Percentiles rank a stretch among this genome's conserved stretches.
Evolutionary conservation across 2,329 filamentous ascomycete genomes (phyloP).

Genomic region (Pseudocercospora vitis): DNA sequence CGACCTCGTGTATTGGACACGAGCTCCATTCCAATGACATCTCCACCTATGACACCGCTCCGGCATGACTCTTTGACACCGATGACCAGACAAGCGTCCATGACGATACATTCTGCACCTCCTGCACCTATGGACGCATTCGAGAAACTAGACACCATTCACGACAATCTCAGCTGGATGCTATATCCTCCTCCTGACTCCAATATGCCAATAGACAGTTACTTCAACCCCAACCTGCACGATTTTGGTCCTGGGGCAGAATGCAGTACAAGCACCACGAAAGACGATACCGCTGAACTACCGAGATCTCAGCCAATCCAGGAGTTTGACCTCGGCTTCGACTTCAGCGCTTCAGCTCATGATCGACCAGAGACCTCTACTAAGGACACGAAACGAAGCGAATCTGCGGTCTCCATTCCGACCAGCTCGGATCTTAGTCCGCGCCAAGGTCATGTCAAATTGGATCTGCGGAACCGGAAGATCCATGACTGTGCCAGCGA

Average conservation of each 20-base stretch:
- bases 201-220: background rate
- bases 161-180: slow-evolving; percentile 5
- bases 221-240: background rate
- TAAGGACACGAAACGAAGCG: background rate
- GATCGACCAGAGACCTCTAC: background rate
- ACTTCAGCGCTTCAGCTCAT: background rate
- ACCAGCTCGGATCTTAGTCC: background rate
- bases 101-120: background rate
- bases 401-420: background rate
- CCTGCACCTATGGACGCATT: background rate
- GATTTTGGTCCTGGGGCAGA: background rate
- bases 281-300: background rate
- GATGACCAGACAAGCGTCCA: background rate
- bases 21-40: background rate
- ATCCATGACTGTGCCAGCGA: slow-evolving; percentile 7
- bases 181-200: background rate
- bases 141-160: background rate
- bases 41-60: background rate
- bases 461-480: background rate
- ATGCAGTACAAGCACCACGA: background rate
- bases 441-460: background rate
- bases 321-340: background rate
- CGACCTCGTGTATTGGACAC: slow-evolving; percentile 6
- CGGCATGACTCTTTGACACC: background rate
- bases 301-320: background rate